Conservation (phyloP, 2,329 filamentous ascomycete genomes). For the Aspergillus sclerotialis region DNA sequence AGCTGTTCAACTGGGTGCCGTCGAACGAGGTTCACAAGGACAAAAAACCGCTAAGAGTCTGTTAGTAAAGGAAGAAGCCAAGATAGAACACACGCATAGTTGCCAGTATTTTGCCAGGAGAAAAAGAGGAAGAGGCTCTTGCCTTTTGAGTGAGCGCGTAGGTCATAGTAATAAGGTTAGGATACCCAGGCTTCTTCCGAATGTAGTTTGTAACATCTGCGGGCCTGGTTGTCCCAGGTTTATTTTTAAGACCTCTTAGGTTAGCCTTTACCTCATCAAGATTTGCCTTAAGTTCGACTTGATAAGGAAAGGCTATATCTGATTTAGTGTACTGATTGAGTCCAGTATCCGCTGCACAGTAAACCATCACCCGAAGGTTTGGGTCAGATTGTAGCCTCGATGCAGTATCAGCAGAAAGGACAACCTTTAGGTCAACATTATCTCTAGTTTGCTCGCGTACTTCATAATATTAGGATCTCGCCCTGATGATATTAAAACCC, state of each 20-base stretch:
- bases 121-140: slow-evolving; percentile 23
- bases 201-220: slow-evolving; percentile 80
- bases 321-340: slow-evolving; percentile 50
- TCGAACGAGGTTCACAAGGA: slow-evolving; percentile 70
- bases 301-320: slow-evolving; percentile 83
- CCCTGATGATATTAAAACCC: slow-evolving; percentile 7
- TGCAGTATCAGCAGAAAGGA: slow-evolving; percentile 48
- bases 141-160: slow-evolving; percentile 90
- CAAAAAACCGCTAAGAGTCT: slow-evolving; percentile 57
- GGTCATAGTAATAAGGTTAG: slow-evolving; percentile 74
- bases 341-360: slow-evolving; percentile 62
- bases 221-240: slow-evolving; percentile 86
- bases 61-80: slow-evolving; percentile 2
- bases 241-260: slow-evolving; percentile 88
- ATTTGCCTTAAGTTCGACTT: slow-evolving; percentile 89
- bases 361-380: slow-evolving; percentile 70
- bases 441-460: slow-evolving; percentile 55
- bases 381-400: slow-evolving; percentile 53
- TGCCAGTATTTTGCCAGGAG: no score
- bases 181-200: slow-evolving; percentile 59
- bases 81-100: slow-evolving; percentile 2
- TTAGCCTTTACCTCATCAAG: slow-evolving; percentile 85
- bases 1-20: slow-evolving; percentile 65
- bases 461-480: slow-evolving; percentile 28
- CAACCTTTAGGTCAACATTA: slow-evolving; percentile 52